Conservation (phyloP, 1,284 basidiomycete genomes). For the Paramarasmius palmivorus region DNA sequence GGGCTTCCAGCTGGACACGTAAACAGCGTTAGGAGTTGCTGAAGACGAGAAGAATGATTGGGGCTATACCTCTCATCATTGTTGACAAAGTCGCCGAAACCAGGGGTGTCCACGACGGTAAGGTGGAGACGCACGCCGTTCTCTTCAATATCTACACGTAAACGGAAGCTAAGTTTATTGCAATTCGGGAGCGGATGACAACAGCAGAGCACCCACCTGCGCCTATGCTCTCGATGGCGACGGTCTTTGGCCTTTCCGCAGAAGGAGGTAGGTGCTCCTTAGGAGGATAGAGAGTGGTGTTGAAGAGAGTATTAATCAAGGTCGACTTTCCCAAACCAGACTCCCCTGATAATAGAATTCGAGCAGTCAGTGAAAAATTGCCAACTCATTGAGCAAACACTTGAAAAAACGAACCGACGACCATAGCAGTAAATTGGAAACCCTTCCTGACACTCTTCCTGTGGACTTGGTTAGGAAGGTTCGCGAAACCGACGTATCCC, state of each 20-base stretch:
- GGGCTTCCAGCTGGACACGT: constrained; percentile 82
- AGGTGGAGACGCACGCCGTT: constrained; percentile 92
- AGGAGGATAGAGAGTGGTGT: constrained; percentile 88
- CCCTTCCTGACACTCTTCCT: constrained; percentile 95
- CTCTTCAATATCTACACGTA: constrained; percentile 89
- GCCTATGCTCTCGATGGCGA: constrained; percentile 94
- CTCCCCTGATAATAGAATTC: constrained; percentile 65
- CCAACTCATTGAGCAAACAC: constrained; percentile 27
- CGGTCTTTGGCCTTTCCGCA: constrained; percentile 86
- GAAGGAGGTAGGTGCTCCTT: constrained; percentile 84
- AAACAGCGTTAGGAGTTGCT: constrained; percentile 15
- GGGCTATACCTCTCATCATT: constrained; percentile 85
- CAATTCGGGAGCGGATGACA: constrained; percentile 17
- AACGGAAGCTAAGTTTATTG: constrained; percentile 27
- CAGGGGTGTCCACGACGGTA: constrained; percentile 97
- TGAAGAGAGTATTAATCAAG: constrained; percentile 96
- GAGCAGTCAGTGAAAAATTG: constrained; percentile 10
- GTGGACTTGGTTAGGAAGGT: constrained; percentile 96
- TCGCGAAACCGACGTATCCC: constrained; percentile 85
- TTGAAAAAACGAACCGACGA: constrained; percentile 81
- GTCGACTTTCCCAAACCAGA: constrained; percentile 98
- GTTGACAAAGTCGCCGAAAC: constrained; percentile 97
- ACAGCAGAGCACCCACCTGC: constrained; percentile 66
- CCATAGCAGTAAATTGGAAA: constrained; percentile 96
- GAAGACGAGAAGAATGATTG: constrained; percentile 16